Percentiles rank a stretch among this genome's conserved stretches.
Conservation (phyloP, 2,329 filamentous ascomycete species). For the Phaeosphaeriaceae sp. region DNA sequence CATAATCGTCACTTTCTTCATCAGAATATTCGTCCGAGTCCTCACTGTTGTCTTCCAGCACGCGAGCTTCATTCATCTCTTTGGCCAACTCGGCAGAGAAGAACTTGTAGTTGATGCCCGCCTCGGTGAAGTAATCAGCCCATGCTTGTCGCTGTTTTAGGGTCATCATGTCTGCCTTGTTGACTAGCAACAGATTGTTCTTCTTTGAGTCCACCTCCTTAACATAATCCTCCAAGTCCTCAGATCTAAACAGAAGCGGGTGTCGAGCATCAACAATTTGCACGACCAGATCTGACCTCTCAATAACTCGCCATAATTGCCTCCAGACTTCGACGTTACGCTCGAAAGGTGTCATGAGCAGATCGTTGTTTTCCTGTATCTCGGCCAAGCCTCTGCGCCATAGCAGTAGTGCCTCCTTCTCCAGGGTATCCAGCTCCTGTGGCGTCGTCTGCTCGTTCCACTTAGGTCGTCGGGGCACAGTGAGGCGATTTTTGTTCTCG, state of each 20-base stretch:
- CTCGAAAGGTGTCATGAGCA: conserved; percentile 98
- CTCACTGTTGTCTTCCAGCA: conserved; percentile 60
- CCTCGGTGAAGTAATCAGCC: conserved; percentile 83
- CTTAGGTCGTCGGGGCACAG: conserved; percentile 84
- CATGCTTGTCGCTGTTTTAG: conserved; percentile 78
- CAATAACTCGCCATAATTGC: conserved; percentile 97
- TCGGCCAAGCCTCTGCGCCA: conserved; percentile 93
- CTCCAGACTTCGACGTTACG: conserved; percentile 97
- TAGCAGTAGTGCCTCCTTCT: conserved; percentile 80
- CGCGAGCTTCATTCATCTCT: conserved; percentile 78
- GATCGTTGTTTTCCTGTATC: conserved; percentile 88
- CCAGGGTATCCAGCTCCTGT: conserved; percentile 76
- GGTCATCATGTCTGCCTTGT: conserved; percentile 99
- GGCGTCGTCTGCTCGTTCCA: conserved; percentile 90
- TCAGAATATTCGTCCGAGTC: conserved; percentile 46
- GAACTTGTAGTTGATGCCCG: conserved; percentile 88
- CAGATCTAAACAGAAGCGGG: conserved; percentile 89
- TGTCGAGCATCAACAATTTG: conserved; percentile 98
- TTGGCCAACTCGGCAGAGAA: conserved; percentile 95
- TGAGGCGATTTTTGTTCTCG: conserved; percentile 77
- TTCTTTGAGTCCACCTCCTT: conserved; percentile 89
- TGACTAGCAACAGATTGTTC: conserved; percentile 89
- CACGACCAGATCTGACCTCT: conserved; percentile 91
- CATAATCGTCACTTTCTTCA: conserved; percentile 55
- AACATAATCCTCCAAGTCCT: conserved; percentile 92